These are phyloP conservation scores for Phytophthora kernoviae DNA, from an alignment of 352 stramenopile genomes.

Conservation along the genomic window DNA sequence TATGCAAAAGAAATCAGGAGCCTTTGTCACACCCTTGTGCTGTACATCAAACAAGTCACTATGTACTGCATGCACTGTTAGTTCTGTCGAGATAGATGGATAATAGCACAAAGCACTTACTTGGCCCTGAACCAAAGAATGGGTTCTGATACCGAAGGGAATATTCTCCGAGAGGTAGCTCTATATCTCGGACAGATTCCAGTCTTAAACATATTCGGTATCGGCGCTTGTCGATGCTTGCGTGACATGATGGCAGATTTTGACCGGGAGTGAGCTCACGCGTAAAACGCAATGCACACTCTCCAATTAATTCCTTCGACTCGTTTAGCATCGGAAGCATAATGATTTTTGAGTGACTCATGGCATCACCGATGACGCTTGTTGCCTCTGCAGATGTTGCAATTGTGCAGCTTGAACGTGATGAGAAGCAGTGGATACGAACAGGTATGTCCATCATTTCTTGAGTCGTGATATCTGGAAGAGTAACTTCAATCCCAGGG, in stretches of 20 bases:
- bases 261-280: slow-evolving; percentile 4
- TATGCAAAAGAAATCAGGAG: slow-evolving; percentile 46
- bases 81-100: neutral
- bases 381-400: slow-evolving; percentile 12
- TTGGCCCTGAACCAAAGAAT: slow-evolving; percentile 37
- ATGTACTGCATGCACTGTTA: slow-evolving; percentile 35
- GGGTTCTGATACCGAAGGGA: slow-evolving; percentile 42
- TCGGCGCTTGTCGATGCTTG: slow-evolving; percentile 14
- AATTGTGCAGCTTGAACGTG: slow-evolving; percentile 16
- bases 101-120: slow-evolving; percentile 20
- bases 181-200: slow-evolving; percentile 41
- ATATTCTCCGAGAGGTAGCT: slow-evolving; percentile 25
- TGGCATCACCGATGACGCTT: slow-evolving; percentile 12
- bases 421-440: slow-evolving; percentile 31
- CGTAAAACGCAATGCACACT: slow-evolving; percentile 21
- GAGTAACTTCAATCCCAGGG: slow-evolving; percentile 7
- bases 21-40: slow-evolving; percentile 39
- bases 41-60: slow-evolving; percentile 39
- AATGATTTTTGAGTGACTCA: slow-evolving; percentile 16
- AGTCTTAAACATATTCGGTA: slow-evolving; percentile 48
- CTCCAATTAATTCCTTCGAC: slow-evolving; percentile 15
- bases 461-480: slow-evolving; percentile 6
- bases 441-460: slow-evolving; percentile 7
- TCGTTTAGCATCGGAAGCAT: slow-evolving; percentile 19
- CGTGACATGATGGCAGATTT: slow-evolving; percentile 6